Evolutionary conservation across 176 grass and related monocot species (phyloP), one percentile per base, ranked within the genome.

Genomic region (Hordeum vulgare): DNA sequence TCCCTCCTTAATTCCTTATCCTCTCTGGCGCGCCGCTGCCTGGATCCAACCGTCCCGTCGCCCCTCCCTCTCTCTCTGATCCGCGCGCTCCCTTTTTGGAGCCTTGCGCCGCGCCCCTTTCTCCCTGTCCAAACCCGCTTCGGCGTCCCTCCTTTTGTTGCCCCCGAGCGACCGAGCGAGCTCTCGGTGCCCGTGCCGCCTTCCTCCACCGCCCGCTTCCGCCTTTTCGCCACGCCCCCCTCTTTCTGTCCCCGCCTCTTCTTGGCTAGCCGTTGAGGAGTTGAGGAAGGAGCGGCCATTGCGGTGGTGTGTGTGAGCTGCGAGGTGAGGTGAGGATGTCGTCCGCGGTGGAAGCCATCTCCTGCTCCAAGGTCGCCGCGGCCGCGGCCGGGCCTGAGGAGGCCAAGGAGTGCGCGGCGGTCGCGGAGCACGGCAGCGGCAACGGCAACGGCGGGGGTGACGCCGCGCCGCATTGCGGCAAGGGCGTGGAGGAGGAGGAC

Each of bases 281-380:
- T n/a, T n/a, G 34, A 10, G 18, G 20, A n/a, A n/a, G n/a, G n/a
- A n/a, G 80, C 13, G 15, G 53, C 25, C 72, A 47, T n/a, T n/a
- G n/a, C n/a, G n/a, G n/a, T n/a, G n/a, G n/a, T n/a, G n/a, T n/a
- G n/a, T n/a, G n/a, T n/a, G n/a, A n/a, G n/a, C n/a, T n/a, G n/a
- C n/a, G n/a, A 47, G 36, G 3, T 5, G 78, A 6, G 20, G 56
- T 15, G 80, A 85, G 85, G 13, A 98, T 98, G 92, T 95, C 95
- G n/a, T 89, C 90, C 75, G 95, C 87, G 67, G 88, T 95, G 54
- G 93, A 90, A 84, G 76, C 90, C 82, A 74, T 93, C n/a, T 85
- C 93, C 35, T 81, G 86, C 75, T 69, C 92, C 54, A 33, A 33
- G 31, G 88, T 27, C 41, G 41, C 74, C 61, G 49, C 93, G 61